Conservation (phyloP, 2,329 filamentous ascomycete genomes). For the Cladorrhinum sp. region DNA sequence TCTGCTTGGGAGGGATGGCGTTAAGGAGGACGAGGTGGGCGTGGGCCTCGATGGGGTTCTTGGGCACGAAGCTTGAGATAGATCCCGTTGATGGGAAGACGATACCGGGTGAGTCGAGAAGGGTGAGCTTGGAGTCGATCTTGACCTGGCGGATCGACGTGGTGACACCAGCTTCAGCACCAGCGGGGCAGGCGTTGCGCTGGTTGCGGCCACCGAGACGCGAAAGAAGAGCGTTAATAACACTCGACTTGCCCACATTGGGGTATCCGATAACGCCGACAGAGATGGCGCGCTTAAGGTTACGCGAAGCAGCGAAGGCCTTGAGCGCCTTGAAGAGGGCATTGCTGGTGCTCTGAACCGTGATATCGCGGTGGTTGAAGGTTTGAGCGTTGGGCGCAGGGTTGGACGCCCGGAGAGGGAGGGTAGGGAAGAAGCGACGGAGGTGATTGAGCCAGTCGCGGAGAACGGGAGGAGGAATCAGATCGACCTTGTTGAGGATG, state of each 20-base stretch:
- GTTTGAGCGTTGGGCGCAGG: constrained; percentile 81
- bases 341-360: constrained; percentile 79
- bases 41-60: constrained; percentile 68
- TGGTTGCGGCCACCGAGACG: constrained; percentile 65
- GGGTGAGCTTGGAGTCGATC: constrained; percentile 88
- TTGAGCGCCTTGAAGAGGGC: constrained; percentile 87
- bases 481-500: constrained; percentile 92
- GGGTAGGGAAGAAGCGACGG: constrained; percentile 84
- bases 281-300: constrained; percentile 84
- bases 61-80: constrained; percentile 46
- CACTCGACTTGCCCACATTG: constrained; percentile 93
- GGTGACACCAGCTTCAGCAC: constrained; percentile 88
- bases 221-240: constrained; percentile 87
- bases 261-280: constrained; percentile 95
- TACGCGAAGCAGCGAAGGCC: constrained; percentile 76
- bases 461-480: constrained; percentile 77
- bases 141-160: constrained; percentile 87
- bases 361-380: constrained; percentile 89
- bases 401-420: constrained; percentile 81
- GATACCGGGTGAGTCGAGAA: constrained; percentile 91
- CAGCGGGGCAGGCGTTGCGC: constrained; percentile 74
- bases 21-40: constrained; percentile 86
- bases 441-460: constrained; percentile 83
- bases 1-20: constrained; percentile 88
- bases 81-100: constrained; percentile 73